Base-by-base conservation (phyloP, 306 rosid genomes). In the Quercus cerris region DNA sequence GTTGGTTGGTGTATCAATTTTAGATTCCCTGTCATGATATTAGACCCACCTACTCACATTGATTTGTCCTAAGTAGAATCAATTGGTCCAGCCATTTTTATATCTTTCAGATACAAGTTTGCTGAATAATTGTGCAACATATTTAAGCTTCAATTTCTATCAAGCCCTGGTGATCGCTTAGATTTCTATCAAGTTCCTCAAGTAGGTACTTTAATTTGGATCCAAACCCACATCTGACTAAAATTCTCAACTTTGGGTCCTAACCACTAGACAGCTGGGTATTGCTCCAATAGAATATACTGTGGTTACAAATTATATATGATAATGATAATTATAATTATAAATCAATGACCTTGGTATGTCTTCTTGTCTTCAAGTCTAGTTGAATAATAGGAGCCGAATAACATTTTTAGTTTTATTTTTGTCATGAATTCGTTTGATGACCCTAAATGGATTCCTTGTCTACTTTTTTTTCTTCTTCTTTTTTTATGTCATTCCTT, bases 1-100 rank as follows among this genome's bases (percentile, higher is more conserved):
- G 85, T 84, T 86, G 1, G 91, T 87, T 91, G 88, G 84, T 75
- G 82, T 59, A 84, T 89, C 91, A 69, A 31, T 83, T 86, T 87
- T 84, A 75, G 87, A 87, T 86, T 89, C 88, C 85, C 86, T 62
- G 61, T 86, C 93, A 83, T 84, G 72, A 74, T 84, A 84, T 84
- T 83, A 91, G 82, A 74, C 73, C 73, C 68, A 83, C 84, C 93
- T 77, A 78, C 74, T 78, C 76, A 84, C 30, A 49, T 66, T 49
- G 28, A n/a, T 49, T 62, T 41, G 46, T 2, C 46, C 46, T 8
- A 41, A 41, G 46, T 2, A 41, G 41, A 56, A 64, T 33, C 55
- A 63, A 2, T 83, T 85, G 64, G 79, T 75, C 64, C 18, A 61
- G 41, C 8, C 64, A 35, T 56, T 1, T 82, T 79, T 76, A 41